Evolutionary conservation across 208 protist species (phyloP).

Genomic region (Leishmania aethiopica): DNA sequence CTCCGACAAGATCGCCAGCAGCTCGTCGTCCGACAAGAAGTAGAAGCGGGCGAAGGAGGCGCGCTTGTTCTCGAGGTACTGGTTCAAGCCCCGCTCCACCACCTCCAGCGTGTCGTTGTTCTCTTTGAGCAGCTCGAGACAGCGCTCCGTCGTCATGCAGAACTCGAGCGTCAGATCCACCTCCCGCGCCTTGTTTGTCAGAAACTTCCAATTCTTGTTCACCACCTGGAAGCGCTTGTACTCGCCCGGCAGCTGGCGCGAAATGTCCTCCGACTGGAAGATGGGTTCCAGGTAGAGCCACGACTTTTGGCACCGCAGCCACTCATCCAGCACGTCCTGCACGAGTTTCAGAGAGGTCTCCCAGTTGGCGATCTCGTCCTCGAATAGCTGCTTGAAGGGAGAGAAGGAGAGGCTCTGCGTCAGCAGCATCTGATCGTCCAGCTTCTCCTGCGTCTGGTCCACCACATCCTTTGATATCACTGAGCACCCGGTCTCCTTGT

Average conservation of each 20-base stretch:
- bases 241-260: slow-evolving; percentile 93
- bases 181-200: slow-evolving; percentile 86
- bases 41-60: slow-evolving; percentile 94
- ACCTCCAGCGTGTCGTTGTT: slow-evolving; percentile 95
- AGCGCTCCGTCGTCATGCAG: slow-evolving; percentile 80
- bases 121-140: slow-evolving; percentile 90
- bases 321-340: slow-evolving; percentile 95
- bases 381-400: slow-evolving; percentile 97
- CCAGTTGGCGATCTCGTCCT: slow-evolving; percentile 92
- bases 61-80: slow-evolving; percentile 97
- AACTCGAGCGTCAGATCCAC: slow-evolving; percentile 85
- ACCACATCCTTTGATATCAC: slow-evolving; percentile 88
- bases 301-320: slow-evolving; percentile 93
- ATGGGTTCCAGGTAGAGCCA: slow-evolving; percentile 98
- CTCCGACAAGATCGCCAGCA: slow-evolving; percentile 95
- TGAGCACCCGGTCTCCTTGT: slow-evolving; percentile 94
- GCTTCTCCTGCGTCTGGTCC: slow-evolving; percentile 94
- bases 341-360: slow-evolving; percentile 90
- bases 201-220: slow-evolving; percentile 95
- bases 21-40: slow-evolving; percentile 93
- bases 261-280: slow-evolving; percentile 97
- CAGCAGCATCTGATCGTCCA: slow-evolving; percentile 96
- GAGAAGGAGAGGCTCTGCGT: slow-evolving; percentile 97
- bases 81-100: slow-evolving; percentile 96
- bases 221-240: slow-evolving; percentile 94